Evolutionary conservation across 208 protist genomes (phyloP), one percentile per base, ranked within the genome.

Genomic region (Tritrichomonas musculus): DNA sequence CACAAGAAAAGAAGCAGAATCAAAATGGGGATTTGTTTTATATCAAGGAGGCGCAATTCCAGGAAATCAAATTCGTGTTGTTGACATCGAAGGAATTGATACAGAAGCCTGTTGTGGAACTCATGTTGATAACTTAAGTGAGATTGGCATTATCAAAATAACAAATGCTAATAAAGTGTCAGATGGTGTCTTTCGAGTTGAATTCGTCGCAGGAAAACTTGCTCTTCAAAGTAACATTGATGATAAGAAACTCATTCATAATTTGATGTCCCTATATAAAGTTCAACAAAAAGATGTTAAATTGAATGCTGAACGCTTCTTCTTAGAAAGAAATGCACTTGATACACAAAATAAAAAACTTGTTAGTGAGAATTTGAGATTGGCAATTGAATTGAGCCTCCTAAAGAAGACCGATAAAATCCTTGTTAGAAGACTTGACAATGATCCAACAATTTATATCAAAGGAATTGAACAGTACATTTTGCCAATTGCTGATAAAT

Each of bases 81-180:
- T 93, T 41, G 64, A 73, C 30, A 93, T 93, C 27, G 55, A 65
- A 60, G 88, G 88, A n/a, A 41, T 93, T 53, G 88, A 93, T 93
- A 93, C 88, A 60, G 88, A 93, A 93, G 88, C 88, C 3, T 93
- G 88, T 33, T 93, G 88, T 44, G 88, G 88, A 22, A 93, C 88
- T 55, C 88, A 93, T 27, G 13, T 22, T 73, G 39, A 41, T 2
- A 44, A 22, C 4, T 44, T 73, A 69, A 47, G 25, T 93, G 88
- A 93, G 33, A 73, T 93, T 22, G 88, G 88, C 13, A 17, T n/a
- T 22, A 49, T 93, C 33, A 69, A 53, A 44, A 93, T 93, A 9
- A 20, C 50, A 9, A 25, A 25, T 44, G 64, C 57, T 25, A 73
- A 65, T 44, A 69, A 39, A 41, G 64, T 93, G 25, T 25, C 55